Evolutionary conservation across 768 basidiomycete genomes (phyloP), one percentile per base, ranked within the genome.

Genomic region (Russula earlei): DNA sequence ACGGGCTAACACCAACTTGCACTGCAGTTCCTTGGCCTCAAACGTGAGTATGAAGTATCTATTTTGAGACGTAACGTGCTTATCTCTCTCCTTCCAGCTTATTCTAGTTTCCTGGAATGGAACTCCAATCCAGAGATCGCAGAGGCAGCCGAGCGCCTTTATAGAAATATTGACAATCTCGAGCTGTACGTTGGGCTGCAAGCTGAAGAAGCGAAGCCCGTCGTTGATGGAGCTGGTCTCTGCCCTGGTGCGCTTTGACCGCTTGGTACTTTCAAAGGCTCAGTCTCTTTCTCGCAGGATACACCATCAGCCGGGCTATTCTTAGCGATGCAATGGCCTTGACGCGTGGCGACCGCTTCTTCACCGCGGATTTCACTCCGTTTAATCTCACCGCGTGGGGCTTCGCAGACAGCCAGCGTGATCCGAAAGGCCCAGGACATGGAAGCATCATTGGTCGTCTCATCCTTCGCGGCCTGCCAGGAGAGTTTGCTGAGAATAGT

Each of bases 261-360:
- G 27, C 20, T 17, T 47, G 31, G 17, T 37, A 58, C 25, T 34
- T 29, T 9, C 17, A 9, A 12, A 6, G n/a, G 0, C 43, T 29
- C 34, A 56, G 5, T 34, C n/a, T 8, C 31, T 33, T 17, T 2
- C 22, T 19, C 12, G 11, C 54, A 84, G 84, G 82, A 14, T 91
- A 87, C 69, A 92, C 90, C 10, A 80, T 89, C 64, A 85, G 85
- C 63, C 82, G 90, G 31, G 89, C 90, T 8, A 92, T 92, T 63
- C 80, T 92, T 33, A 81, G 82, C 59, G 90, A 92, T 65, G 90
- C 90, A 27, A 85, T 91, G 54, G 87, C 90, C 12, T 80, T 92
- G 52, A 90, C 87, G 46, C 83, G 89, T 51, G 90, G 90, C 29
- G 90, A 92, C 65, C 77, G 89, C 51, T 85, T 81, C 75, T 88